These are phyloP conservation scores for Leccinum ochraceum DNA, from an alignment of 768 basidiomycete species.

Conservation along the genomic window DNA sequence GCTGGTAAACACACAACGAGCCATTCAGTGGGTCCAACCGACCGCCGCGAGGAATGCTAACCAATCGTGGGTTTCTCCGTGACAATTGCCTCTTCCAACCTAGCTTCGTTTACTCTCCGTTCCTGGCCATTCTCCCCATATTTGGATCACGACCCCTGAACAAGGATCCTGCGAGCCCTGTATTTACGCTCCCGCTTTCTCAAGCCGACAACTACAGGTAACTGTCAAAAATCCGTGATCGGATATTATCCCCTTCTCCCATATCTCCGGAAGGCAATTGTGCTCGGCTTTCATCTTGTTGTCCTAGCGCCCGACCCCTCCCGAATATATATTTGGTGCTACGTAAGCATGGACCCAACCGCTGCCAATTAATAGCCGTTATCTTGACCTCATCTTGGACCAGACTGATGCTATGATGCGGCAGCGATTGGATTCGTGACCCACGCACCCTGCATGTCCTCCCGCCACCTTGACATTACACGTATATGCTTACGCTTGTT, in stretches of 20 bases:
- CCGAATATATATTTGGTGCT: neutral
- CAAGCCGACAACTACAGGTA: neutral
- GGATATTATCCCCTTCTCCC: neutral
- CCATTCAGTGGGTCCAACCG: neutral
- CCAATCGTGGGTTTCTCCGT: slow-evolving; percentile 11
- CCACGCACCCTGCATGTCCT: slow-evolving; percentile 10
- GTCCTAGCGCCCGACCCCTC: neutral
- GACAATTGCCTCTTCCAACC: slow-evolving; percentile 5
- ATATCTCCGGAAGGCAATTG: slow-evolving; percentile 1
- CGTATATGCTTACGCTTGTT: neutral
- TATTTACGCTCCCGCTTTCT: neutral
- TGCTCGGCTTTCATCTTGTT: neutral
- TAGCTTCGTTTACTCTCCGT: slow-evolving; percentile 2
- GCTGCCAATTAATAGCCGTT: slow-evolving; percentile 14
- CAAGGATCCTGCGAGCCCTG: slow-evolving; percentile 1
- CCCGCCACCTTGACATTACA: slow-evolving; percentile 19
- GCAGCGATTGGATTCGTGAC: neutral
- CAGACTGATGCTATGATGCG: neutral
- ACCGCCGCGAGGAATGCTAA: neutral
- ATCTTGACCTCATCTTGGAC: slow-evolving; percentile 12
- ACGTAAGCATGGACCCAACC: slow-evolving; percentile 9
- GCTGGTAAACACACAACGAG: neutral
- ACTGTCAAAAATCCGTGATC: slow-evolving; percentile 6
- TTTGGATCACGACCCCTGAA: slow-evolving; percentile 5
- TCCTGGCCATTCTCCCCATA: slow-evolving; percentile 3